Base-by-base conservation (phyloP, 2,329 filamentous ascomycete genomes). In the Davidsoniella eucalypti region DNA sequence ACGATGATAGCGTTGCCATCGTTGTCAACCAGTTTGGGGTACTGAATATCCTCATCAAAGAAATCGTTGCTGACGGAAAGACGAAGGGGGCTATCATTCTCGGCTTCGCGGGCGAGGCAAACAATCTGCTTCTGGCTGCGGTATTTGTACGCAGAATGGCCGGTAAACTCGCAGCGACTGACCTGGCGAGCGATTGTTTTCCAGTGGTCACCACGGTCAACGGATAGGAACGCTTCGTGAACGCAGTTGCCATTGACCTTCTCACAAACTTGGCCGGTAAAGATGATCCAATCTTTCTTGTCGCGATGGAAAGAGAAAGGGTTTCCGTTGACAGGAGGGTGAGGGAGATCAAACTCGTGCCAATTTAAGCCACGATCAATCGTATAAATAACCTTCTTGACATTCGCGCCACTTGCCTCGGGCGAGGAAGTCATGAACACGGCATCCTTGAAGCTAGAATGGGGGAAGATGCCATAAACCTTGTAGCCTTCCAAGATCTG, bases 251-350 rank as follows among this genome's bases (percentile, higher is more conserved):
- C 65, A 14, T 64, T 66, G 3, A 67, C 61, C 29, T 63, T 63
- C 41, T 79, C 75, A 61, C 86, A 93, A 54, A 82, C 75, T 55
- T 78, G 67, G 38, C 88, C 90, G 45, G 83, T 78, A 87, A 88
- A 96, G 54, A 98, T 84, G 41, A 96, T 70, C 87, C 87, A 95
- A 59, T 94, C 84, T 61, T 82, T 83, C 58, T 83, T 76, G 57
- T 82, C 78, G 1, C 87, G 84, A 59, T 98, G 92, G 67, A 98
- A 98, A 36, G 72, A 70, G 40, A 87, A 71, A 16, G 76, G 72
- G 5, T 67, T 60, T 3, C 60, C 56, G 1, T 56, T 54, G 44
- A 67, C 57, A 5, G 65, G 64, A 55, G 74, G 73, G 40, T 75
- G 69, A 1, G 82, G 84, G 2, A 82, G 78, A 52, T 84, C 65